These are phyloP conservation scores for Colletotrichum sp. DNA, from an alignment of 2,329 filamentous ascomycete species.

Conservation along the genomic window DNA sequence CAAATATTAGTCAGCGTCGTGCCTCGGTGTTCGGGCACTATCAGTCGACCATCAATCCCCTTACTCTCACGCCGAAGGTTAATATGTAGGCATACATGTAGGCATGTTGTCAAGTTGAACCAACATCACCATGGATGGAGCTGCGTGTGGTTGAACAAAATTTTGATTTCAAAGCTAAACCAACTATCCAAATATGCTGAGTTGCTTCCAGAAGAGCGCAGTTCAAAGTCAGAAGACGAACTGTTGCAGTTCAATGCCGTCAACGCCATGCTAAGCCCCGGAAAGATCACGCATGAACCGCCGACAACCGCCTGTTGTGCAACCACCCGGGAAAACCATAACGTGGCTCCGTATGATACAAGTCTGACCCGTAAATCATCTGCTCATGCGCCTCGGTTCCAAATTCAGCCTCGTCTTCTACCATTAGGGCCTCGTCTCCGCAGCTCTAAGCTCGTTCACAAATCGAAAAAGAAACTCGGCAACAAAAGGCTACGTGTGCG, in stretches of 20 bases:
- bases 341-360: background rate
- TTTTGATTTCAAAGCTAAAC: background rate
- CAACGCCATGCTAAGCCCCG: slow-evolving; percentile 12
- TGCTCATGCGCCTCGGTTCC: background rate
- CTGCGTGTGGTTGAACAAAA: background rate
- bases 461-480: background rate
- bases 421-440: background rate
- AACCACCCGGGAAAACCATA: background rate
- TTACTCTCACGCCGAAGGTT: background rate
- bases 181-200: background rate
- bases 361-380: background rate
- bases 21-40: background rate
- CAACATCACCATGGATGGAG: background rate
- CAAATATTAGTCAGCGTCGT: slow-evolving; percentile 6
- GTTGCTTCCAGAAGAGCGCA: background rate
- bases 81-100: background rate
- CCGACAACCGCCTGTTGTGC: background rate
- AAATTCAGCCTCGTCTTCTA: background rate
- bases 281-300: background rate
- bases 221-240: background rate
- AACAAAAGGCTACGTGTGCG: background rate
- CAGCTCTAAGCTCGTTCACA: background rate
- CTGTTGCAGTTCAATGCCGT: slow-evolving; percentile 4
- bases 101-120: background rate
- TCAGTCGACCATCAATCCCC: background rate